Evolutionary conservation across 179 eudicot species (phyloP).

Genomic region (Silene noctiflora): DNA sequence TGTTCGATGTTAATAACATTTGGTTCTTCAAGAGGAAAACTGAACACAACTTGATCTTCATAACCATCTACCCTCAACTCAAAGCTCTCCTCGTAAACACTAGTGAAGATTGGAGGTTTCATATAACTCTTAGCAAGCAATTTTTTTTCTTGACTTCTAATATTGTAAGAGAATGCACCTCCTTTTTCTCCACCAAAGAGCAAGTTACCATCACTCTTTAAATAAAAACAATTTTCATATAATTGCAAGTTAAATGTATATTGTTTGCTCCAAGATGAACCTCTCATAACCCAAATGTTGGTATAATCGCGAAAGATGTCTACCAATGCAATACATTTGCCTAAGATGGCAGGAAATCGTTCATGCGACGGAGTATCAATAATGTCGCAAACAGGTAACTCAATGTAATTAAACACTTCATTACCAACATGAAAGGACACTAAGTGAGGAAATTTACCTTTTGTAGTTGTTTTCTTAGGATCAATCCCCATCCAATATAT

Average conservation of each 20-base stretch:
- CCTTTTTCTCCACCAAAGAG: neutral
- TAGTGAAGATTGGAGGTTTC: constrained; percentile 1
- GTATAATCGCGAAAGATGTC: constrained; percentile 11
- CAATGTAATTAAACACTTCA: constrained; percentile 8
- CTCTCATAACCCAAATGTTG: constrained; percentile 21
- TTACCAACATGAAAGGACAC: constrained; percentile 21
- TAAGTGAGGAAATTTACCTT: constrained; percentile 18
- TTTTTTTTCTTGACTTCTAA: constrained; percentile 4
- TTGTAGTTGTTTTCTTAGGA: neutral
- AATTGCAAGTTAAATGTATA: constrained; percentile 5
- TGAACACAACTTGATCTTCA: neutral
- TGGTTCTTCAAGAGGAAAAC: neutral
- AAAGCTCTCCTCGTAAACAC: constrained; percentile 14
- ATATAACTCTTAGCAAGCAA: constrained; percentile 22
- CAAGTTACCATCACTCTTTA: constrained; percentile 17
- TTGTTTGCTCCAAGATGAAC: constrained; percentile 13
- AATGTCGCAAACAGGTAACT: constrained; percentile 12
- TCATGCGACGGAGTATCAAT: neutral
- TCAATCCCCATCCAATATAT: constrained; percentile 20
- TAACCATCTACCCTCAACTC: neutral
- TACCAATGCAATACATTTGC: constrained; percentile 9
- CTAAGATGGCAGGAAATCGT: constrained; percentile 13
- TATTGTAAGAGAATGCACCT: constrained; percentile 21
- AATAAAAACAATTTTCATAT: neutral
- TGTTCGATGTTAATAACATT: neutral